Percentiles rank a stretch among this genome's conserved stretches.
Evolutionary conservation across 1,139 yeast genomes (phyloP).

Genomic region (Hyphopichia fennica): DNA sequence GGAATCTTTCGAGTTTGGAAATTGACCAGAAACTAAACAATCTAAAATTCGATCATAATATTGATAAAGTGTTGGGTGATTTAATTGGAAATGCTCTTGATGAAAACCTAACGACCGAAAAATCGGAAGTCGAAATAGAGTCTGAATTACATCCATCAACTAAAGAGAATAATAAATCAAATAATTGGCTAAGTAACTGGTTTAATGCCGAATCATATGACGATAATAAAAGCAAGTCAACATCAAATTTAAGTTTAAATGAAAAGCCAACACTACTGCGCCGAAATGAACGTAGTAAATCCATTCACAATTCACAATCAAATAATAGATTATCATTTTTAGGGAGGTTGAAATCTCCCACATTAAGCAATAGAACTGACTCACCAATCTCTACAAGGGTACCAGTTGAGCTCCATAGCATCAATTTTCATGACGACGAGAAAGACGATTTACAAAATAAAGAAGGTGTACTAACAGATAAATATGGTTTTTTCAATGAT

Average conservation of each 20-base stretch:
- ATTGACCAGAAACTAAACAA: slow-evolving; percentile 38
- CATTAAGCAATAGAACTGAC: slow-evolving; percentile 4
- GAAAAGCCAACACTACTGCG: slow-evolving; percentile 1
- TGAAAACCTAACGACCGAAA: slow-evolving; percentile 1
- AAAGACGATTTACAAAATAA: not conserved
- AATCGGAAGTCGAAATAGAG: not conserved
- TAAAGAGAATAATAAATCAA: not conserved
- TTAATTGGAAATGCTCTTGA: slow-evolving; percentile 14
- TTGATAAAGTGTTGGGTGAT: slow-evolving; percentile 14
- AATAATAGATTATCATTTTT: too few species aligned
- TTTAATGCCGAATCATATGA: slow-evolving; percentile 11
- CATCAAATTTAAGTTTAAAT: not conserved
- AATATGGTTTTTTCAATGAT: slow-evolving; percentile 50
- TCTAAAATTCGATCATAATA: slow-evolving; percentile 13
- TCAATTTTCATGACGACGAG: slow-evolving; percentile 17
- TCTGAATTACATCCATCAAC: not conserved
- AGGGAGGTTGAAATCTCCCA: too few species aligned
- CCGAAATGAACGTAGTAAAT: too few species aligned
- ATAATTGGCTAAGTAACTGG: slow-evolving; percentile 19
- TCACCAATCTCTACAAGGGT: slow-evolving; percentile 14
- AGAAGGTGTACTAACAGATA: slow-evolving; percentile 22
- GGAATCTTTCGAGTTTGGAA: slow-evolving; percentile 42
- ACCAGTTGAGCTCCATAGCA: slow-evolving; percentile 50
- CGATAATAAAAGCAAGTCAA: not conserved
- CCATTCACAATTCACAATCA: too few species aligned